phyloP scores from a whole-genome alignment of 1,284 basidiomycete species.

The Apiotrichum sp. region DNA sequence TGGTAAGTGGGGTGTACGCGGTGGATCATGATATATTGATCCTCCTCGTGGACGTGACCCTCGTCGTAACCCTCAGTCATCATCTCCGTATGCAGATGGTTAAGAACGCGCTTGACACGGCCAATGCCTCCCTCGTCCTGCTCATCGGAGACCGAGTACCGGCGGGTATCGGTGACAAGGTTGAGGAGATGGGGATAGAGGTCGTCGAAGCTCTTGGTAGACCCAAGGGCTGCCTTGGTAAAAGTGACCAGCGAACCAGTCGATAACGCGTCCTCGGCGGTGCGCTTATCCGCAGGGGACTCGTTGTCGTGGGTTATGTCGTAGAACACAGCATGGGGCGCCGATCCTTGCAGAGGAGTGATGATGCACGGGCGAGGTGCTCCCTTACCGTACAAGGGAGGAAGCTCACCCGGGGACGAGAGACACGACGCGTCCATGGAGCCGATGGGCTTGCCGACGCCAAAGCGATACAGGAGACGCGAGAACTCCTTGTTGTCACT shows the following conservation, averaged over 20 bases:
- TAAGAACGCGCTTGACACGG: slow-evolving; percentile 72
- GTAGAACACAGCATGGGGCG: slow-evolving; percentile 84
- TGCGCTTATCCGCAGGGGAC: slow-evolving; percentile 76
- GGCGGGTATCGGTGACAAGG: slow-evolving; percentile 72
- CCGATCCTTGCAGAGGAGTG: slow-evolving; percentile 71
- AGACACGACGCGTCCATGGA: slow-evolving; percentile 87
- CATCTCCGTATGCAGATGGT: slow-evolving; percentile 85
- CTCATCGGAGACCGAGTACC: slow-evolving; percentile 59
- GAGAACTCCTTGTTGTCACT: slow-evolving; percentile 81
- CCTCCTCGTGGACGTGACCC: slow-evolving; percentile 92
- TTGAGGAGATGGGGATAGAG: slow-evolving; percentile 87
- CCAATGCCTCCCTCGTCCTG: slow-evolving; percentile 57
- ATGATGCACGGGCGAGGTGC: slow-evolving; percentile 66
- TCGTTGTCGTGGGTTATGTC: slow-evolving; percentile 96
- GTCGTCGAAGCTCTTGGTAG: slow-evolving; percentile 92
- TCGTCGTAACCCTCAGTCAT: slow-evolving; percentile 71
- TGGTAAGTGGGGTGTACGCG: slow-evolving; percentile 84
- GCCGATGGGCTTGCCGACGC: slow-evolving; percentile 69
- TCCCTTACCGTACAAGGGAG: slow-evolving; percentile 65
- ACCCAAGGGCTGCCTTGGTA: slow-evolving; percentile 76
- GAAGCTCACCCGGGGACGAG: slow-evolving; percentile 65
- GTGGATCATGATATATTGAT: slow-evolving; percentile 85
- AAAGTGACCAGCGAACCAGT: slow-evolving; percentile 84
- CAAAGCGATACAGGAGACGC: slow-evolving; percentile 74
- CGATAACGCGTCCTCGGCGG: slow-evolving; percentile 85